Evolutionary conservation across 1,139 yeast species (phyloP), one percentile per base, ranked within the genome.

Genomic region (Citeromyces siamensis): DNA sequence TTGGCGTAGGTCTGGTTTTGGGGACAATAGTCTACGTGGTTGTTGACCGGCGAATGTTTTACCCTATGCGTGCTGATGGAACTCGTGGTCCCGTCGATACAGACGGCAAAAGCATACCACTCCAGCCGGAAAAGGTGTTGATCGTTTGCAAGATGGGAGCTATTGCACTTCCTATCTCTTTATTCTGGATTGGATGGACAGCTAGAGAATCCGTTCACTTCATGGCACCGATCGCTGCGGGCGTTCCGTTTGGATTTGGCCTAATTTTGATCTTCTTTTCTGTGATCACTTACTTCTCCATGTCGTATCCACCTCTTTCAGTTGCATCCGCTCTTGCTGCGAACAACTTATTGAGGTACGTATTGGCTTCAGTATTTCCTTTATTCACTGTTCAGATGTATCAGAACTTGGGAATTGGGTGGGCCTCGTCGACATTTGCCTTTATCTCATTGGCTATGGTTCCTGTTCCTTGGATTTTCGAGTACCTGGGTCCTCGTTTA

Each of bases 181-280:
- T 82, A 41, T 82, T 83, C 56, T 82, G 93, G 93, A 64, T 81
- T 41, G 94, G 80, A 10, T 82, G 94, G 94, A 68, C 88, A 3
- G 71, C 84, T 5, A 68, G 71, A 49, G 43, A 50, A 2, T 53
- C 59, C 29, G 72, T 81, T 21, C 93, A 82, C 55, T 84, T 93
- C 93, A 75, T 81, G 62, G 80, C 75, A 12, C 86, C 94, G 9
- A 64, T 77, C 33, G 71, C 81, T 22, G 75, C 90, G 1, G 86
- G 85, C 44, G 66, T 75, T 29, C 79, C 86, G 29, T 81, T 81
- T 51, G 88, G 90, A 1, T 76, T 76, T 50, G 84, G 90, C 2
- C 63, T 79, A 42, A 70, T 81, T 43, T 61, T 80, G 49, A 71
- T 83, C 37, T 84, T 84, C 65, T 82, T 83, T 55, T 62, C 83